These are phyloP conservation scores for Tanozyma kutaoensis DNA, from an alignment of 805 yeast genomes.

Conservation along the genomic window DNA sequence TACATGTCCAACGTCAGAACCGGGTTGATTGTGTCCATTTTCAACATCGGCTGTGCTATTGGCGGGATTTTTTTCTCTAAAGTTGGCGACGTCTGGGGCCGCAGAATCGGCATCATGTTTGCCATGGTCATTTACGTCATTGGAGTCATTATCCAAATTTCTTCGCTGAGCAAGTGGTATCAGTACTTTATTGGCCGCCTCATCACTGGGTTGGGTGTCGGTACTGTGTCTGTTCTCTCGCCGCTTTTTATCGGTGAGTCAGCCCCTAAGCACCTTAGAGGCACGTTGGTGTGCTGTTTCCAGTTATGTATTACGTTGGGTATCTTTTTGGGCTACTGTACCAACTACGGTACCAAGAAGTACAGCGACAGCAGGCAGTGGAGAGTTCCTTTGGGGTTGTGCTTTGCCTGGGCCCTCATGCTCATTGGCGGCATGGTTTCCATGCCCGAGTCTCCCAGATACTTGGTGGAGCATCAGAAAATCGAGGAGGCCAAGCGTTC, in stretches of 20 bases:
- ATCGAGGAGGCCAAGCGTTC: conserved; percentile 41
- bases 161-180: conserved; percentile 42
- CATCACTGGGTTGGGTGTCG: conserved; percentile 21
- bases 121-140: conserved; percentile 44
- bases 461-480: conserved; percentile 10
- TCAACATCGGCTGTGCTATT: conserved; percentile 60
- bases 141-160: conserved; percentile 49
- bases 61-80: conserved; percentile 54
- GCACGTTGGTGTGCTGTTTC: conserved; percentile 55
- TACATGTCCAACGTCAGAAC: conserved; percentile 31
- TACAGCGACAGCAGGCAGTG: conserved; percentile 42
- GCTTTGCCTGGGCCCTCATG: conserved; percentile 25
- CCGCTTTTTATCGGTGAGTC: conserved; percentile 59
- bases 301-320: conserved; percentile 62
- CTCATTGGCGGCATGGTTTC: conserved; percentile 37
- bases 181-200: conserved; percentile 48
- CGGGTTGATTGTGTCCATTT: conserved; percentile 41
- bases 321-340: conserved; percentile 58
- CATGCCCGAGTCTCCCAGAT: conserved; percentile 61
- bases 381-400: conserved; percentile 41
- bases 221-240: conserved; percentile 55
- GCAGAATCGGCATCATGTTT: conserved; percentile 41
- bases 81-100: conserved; percentile 45
- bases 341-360: conserved; percentile 49
- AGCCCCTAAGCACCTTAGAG: conserved; percentile 60